phyloP scores from a whole-genome alignment of 148 eudicot genomes.

The Beta vulgaris region DNA sequence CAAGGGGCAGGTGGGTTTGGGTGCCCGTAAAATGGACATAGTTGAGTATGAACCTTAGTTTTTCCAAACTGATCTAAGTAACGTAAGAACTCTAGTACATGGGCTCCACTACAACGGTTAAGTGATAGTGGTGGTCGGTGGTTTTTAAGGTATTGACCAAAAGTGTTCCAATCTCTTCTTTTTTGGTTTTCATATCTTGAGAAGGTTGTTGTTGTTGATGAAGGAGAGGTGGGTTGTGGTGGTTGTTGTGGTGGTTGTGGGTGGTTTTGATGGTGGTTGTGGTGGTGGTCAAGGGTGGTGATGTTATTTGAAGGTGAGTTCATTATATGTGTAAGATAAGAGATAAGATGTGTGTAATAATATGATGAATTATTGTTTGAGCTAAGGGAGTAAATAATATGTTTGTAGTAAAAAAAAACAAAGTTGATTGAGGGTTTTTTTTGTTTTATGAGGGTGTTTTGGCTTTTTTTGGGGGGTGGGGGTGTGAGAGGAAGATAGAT shows the following conservation, averaged over 20 bases:
- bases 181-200: slow-evolving; percentile 45
- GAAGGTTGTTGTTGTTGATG: slow-evolving; percentile 1
- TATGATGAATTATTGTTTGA: too few relatives aligned
- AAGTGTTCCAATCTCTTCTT: slow-evolving; percentile 49
- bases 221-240: background rate
- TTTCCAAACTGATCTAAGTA: slow-evolving; percentile 53
- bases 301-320: too few relatives aligned
- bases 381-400: too few relatives aligned
- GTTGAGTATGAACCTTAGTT: slow-evolving; percentile 46
- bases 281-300: too few relatives aligned
- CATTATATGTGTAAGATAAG: too few relatives aligned
- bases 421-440: too few relatives aligned
- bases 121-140: slow-evolving; percentile 48
- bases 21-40: slow-evolving; percentile 52
- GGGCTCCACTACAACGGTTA: slow-evolving; percentile 48
- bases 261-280: too few relatives aligned
- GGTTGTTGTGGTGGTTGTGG: background rate
- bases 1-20: slow-evolving; percentile 54
- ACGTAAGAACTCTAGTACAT: slow-evolving; percentile 46
- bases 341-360: too few relatives aligned
- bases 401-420: too few relatives aligned
- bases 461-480: too few relatives aligned
- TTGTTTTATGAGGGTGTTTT: too few relatives aligned
- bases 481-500: too few relatives aligned
- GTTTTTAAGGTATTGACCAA: slow-evolving; percentile 45